Evolutionary conservation across 2,329 filamentous ascomycete species (phyloP), one percentile per base, ranked within the genome.

Genomic region (Sclerotinia spermophila): DNA sequence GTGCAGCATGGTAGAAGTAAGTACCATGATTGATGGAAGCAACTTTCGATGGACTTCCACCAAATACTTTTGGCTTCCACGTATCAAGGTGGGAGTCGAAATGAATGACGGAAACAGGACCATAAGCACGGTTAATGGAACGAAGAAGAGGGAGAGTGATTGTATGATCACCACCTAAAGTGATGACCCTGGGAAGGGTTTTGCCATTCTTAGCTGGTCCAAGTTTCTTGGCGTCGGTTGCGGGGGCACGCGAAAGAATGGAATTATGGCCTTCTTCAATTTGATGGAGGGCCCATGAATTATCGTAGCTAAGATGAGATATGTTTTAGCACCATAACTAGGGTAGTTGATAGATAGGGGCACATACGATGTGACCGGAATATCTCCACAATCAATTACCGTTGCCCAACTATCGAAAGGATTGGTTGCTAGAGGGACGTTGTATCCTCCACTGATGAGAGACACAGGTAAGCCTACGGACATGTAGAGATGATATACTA

Each of bases 1-100:
- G 87, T 0, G 90, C 82, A 0, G 92, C 93, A 79, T 95, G 92
- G 82, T 90, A 96, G 82, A 96, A 96, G 83, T 96, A 96, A 1
- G 92, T 96, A 56, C 93, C 93, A 82, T 96, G 92, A 82, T 96
- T 96, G 82, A 96, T 90, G 74, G 86, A 86, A 30, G 93, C 92
- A 53, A 89, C 87, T 72, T 94, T 86, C 40, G 88, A 91, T 0
- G 93, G 92, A 0, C 91, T 89, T 42, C 92, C 93, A 68, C 93
- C 93, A 76, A 96, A 96, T 38, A 96, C 93, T 79, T 95, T 95
- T 58, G 93, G 93, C 71, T 87, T 88, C 92, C 92, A 92, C 5
- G 90, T 92, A 77, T 92, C 90, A 76, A 89, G 81, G 76, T 89
- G 87, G 68, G 84, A 87, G 77, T 89, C 87, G 69, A 89, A 89